Percentiles rank a stretch among this genome's conserved stretches.
Conservation (phyloP, 768 basidiomycete genomes). For the Amanita phalloides region DNA sequence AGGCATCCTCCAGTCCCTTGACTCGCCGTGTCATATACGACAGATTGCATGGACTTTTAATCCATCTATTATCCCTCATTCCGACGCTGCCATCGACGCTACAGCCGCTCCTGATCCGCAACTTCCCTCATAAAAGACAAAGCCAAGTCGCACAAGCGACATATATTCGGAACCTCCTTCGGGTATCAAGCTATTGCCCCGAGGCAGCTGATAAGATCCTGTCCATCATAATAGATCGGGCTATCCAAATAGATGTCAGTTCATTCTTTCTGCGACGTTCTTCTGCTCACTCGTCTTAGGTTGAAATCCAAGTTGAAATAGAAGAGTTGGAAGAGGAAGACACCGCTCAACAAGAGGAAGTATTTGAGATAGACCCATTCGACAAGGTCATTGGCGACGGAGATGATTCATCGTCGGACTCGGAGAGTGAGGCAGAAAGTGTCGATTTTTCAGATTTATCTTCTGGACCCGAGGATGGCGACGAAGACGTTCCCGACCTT, state of each 20-base stretch:
- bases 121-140: conserved; percentile 94
- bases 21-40: conserved; percentile 80
- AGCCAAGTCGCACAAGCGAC: conserved; percentile 69
- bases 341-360: conserved; percentile 34
- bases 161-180: conserved; percentile 84
- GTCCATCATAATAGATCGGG: conserved; percentile 83
- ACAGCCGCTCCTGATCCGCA: conserved; percentile 69
- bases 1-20: conserved; percentile 57
- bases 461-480: conserved; percentile 52
- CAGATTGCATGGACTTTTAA: conserved; percentile 77
- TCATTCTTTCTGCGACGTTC: background rate
- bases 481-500: conserved; percentile 25
- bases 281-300: conserved; percentile 30
- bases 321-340: conserved; percentile 79
- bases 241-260: conserved; percentile 90
- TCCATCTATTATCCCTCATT: conserved; percentile 78
- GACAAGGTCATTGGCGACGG: conserved; percentile 78
- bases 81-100: conserved; percentile 87
- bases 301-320: conserved; percentile 93
- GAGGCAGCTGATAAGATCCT: conserved; percentile 79
- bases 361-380: conserved; percentile 80
- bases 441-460: conserved; percentile 66
- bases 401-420: conserved; percentile 46
- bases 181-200: conserved; percentile 77
- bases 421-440: conserved; percentile 33